Conservation (phyloP, 2,329 filamentous ascomycete species). For the Parafenestella ontariensis region DNA sequence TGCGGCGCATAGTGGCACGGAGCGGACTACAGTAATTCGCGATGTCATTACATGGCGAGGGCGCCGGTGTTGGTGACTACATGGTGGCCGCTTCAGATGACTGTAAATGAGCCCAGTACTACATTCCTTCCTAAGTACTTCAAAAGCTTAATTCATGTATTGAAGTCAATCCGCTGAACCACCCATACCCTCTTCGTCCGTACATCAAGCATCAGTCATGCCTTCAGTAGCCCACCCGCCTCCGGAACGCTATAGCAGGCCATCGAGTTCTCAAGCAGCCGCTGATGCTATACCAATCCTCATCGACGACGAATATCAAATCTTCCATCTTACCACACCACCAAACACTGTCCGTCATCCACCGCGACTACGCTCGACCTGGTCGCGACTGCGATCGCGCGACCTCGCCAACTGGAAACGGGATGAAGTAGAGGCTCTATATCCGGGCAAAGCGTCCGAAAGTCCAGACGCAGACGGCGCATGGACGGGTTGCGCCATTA, state of each 20-base stretch:
- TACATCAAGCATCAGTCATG: neutral
- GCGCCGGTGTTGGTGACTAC: no score
- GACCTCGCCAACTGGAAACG: neutral
- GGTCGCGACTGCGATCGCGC: neutral
- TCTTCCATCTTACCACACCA: neutral
- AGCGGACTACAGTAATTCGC: no score
- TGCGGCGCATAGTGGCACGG: no score
- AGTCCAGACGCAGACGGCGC: neutral
- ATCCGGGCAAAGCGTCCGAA: neutral
- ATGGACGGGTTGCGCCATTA: neutral
- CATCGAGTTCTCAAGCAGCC: neutral
- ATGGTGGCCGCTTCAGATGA: no score
- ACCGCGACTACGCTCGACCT: neutral
- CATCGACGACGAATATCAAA: neutral
- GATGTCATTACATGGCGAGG: no score
- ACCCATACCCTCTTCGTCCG: no score
- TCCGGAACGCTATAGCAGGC: neutral
- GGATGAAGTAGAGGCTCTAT: neutral
- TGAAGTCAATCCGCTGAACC: no score
- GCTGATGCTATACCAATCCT: neutral
- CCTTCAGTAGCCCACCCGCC: neutral
- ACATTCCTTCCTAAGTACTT: no score
- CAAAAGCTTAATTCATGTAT: no score
- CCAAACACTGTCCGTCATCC: neutral
- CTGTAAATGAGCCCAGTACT: no score